Percentiles rank a stretch among this genome's conserved stretches.
Evolutionary conservation across 192 early-diverging fungal genomes (phyloP).

Genomic region (Neocallimastix lanati): DNA sequence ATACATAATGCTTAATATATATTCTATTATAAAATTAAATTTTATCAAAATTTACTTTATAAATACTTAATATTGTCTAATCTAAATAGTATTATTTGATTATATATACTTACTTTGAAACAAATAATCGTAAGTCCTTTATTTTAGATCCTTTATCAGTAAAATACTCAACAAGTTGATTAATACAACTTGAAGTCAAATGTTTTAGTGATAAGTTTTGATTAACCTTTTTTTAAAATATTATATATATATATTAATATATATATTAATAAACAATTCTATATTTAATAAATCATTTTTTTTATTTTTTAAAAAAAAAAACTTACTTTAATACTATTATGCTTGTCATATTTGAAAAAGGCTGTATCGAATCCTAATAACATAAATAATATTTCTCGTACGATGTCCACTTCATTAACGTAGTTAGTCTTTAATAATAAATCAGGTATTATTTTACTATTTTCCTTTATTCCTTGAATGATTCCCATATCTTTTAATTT

Average conservation of each 20-base stretch:
- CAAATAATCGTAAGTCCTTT: background rate
- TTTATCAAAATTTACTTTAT: no score
- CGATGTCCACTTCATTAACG: background rate
- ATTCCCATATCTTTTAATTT: background rate
- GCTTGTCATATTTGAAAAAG: background rate
- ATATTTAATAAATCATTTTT: no score
- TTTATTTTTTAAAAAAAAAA: no score
- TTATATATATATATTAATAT: no score
- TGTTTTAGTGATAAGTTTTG: background rate
- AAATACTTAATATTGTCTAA: no score
- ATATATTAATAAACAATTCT: no score
- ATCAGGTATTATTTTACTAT: background rate
- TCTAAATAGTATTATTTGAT: no score
- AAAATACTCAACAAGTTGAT: background rate
- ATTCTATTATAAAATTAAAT: no score
- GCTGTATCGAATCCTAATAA: background rate
- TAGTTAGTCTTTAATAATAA: background rate
- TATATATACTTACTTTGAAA: background rate
- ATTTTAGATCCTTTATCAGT: background rate
- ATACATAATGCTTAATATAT: no score
- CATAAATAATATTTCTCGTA: background rate
- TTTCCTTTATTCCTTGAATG: background rate
- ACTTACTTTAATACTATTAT: background rate
- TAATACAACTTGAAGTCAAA: background rate
- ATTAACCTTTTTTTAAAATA: background rate